Evolutionary conservation across 495 filamentous ascomycete genomes (phyloP).

Genomic region (Sporormia fimetaria): DNA sequence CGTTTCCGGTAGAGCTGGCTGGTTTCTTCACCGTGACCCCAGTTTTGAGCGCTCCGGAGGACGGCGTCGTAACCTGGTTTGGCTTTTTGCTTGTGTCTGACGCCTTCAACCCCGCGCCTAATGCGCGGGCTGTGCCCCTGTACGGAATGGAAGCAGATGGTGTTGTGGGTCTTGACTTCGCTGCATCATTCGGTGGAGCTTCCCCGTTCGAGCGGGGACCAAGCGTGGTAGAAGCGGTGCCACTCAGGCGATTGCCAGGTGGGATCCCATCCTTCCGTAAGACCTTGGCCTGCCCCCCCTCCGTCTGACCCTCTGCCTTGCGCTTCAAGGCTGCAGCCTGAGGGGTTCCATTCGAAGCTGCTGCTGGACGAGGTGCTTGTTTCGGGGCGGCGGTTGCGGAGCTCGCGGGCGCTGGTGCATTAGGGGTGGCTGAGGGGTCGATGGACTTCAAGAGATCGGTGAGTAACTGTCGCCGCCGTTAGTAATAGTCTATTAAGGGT

Average conservation of each 20-base stretch:
- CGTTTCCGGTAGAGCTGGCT: neutral
- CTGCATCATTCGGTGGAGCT: neutral
- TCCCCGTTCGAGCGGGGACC: slow-evolving; percentile 1
- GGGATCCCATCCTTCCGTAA: slow-evolving; percentile 12
- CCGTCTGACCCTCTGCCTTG: slow-evolving; percentile 14
- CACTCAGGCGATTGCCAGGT: slow-evolving; percentile 1
- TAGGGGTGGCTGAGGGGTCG: slow-evolving; percentile 8
- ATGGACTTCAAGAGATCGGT: slow-evolving; percentile 13
- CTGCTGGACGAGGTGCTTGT: slow-evolving; percentile 2
- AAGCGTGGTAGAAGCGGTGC: too few species aligned
- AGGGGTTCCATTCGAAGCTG: slow-evolving; percentile 1
- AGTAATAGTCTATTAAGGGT: neutral
- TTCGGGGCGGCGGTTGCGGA: slow-evolving; percentile 5
- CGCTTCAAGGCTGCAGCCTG: slow-evolving; percentile 9
- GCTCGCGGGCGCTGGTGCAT: neutral
- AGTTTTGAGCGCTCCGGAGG: neutral
- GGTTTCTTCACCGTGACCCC: neutral
- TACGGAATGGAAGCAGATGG: slow-evolving; percentile 10
- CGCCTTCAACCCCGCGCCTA: slow-evolving; percentile 1
- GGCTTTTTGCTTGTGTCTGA: slow-evolving; percentile 1
- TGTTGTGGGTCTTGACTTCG: slow-evolving; percentile 3
- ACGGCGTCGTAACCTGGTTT: neutral
- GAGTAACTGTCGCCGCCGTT: slow-evolving; percentile 4
- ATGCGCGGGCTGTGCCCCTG: slow-evolving; percentile 13
- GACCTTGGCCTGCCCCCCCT: slow-evolving; percentile 8